Evolutionary conservation across 2,329 filamentous ascomycete genomes (phyloP), one percentile per base, ranked within the genome.

Genomic region (Penicillium paneum): DNA sequence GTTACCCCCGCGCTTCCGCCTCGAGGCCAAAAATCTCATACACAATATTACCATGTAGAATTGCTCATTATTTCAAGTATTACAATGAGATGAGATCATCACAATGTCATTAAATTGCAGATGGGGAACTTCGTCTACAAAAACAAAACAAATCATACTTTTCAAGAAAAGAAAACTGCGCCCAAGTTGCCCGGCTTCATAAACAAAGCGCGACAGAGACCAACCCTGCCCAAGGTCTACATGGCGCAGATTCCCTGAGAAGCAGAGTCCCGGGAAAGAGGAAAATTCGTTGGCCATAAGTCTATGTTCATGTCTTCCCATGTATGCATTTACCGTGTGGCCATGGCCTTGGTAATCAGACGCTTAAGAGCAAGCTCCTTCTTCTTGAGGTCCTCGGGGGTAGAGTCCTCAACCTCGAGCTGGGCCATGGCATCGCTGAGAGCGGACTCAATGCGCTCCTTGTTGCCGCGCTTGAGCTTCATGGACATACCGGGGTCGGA

Each of bases 341-440:
- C 87, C 90, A 96, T 96, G 70, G 90, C 92, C 89, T 97, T 99
- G 79, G 94, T 99, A 70, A 99, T 92, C 67, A 96, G 85, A 73
- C 94, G 85, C 91, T 97, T 99, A 64, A 99, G 85, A 59, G 91
- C 91, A 65, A 99, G 83, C 84, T 99, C 94, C 88, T 97, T 96
- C 91, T 97, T 97, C 90, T 96, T 97, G 68, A 99, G 83, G 75
- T 99, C 94, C 69, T 99, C 95, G 59, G 91, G 89, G 60, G 81
- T 79, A 54, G 90, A 90, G 67, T 99, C 95, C 78, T 93, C 90
- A 72, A 99, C 81, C 86, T 99, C 94, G 63, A 99, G 89, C 80
- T 95, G 89, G 63, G 86, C 90, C 94, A 99, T 97, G 69, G 94
- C 94, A 71, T 99, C 94, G 78, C 88, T 93, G 68, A 99, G 90